Percentiles rank a stretch among this genome's conserved stretches.
phyloP scores from a whole-genome alignment of 129 eudicot species.

The Solidago caesia region DNA sequence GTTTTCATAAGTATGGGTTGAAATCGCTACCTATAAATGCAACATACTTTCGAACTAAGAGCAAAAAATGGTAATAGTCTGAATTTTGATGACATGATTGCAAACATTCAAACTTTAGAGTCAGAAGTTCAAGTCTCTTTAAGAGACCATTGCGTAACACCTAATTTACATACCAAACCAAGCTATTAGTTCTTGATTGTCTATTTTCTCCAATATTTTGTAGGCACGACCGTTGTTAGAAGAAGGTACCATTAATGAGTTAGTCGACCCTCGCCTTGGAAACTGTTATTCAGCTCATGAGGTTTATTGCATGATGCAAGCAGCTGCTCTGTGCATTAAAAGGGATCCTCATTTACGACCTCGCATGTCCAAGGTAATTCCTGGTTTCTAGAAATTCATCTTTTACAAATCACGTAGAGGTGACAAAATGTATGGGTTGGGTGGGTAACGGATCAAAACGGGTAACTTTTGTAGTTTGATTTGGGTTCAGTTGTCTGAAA shows the following conservation, averaged over 20 bases:
- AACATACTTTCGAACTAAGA: neutral
- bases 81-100: neutral
- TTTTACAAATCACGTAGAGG: too few species aligned
- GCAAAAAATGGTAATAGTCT: neutral
- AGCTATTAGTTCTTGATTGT: neutral
- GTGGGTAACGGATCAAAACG: too few species aligned
- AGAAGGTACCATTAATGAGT: conserved; percentile 56
- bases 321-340: conserved; percentile 89
- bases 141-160: neutral
- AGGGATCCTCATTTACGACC: conserved; percentile 91
- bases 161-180: neutral
- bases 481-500: too few species aligned
- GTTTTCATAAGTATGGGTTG: too few species aligned
- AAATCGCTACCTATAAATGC: too few species aligned
- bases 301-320: conserved; percentile 85
- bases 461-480: too few species aligned
- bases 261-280: conserved; percentile 76
- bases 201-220: neutral
- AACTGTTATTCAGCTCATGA: conserved; percentile 64
- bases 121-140: neutral
- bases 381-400: neutral
- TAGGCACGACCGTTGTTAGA: conserved; percentile 94
- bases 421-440: too few species aligned
- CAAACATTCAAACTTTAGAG: neutral
- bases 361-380: conserved; percentile 91